Percentiles rank a stretch among this genome's conserved stretches.
Evolutionary conservation across 1,139 yeast genomes (phyloP).

Genomic region (Geotrichum bryndzae): DNA sequence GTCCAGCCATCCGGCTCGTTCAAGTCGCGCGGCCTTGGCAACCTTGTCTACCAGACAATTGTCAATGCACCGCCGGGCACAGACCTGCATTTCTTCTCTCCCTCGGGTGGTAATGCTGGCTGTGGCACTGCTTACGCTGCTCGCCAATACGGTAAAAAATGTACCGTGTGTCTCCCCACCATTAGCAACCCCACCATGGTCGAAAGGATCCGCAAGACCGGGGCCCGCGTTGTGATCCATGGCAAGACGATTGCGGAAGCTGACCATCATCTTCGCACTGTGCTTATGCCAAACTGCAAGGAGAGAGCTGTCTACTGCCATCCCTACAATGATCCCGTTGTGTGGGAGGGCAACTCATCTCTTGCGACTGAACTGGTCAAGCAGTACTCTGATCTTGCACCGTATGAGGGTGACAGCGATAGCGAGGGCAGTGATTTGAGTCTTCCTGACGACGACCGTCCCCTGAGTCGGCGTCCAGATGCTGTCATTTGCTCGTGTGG

Average conservation of each 20-base stretch:
- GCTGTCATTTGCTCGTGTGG: slow-evolving; percentile 68
- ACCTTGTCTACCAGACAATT: slow-evolving; percentile 32
- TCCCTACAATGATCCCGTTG: slow-evolving; percentile 58
- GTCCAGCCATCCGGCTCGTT: slow-evolving; percentile 70
- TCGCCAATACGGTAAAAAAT: slow-evolving; percentile 36
- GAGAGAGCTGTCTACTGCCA: slow-evolving; percentile 51
- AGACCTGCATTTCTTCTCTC: slow-evolving; percentile 49
- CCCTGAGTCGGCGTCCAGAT: slow-evolving; percentile 36
- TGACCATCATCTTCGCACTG: slow-evolving; percentile 45
- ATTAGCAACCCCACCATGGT: slow-evolving; percentile 43
- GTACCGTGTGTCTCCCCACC: slow-evolving; percentile 62
- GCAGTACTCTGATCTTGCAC: slow-evolving; percentile 33
- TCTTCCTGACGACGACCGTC: not conserved
- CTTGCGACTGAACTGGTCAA: slow-evolving; percentile 52
- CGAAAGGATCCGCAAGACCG: slow-evolving; percentile 42
- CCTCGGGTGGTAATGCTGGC: slow-evolving; percentile 82
- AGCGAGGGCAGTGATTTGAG: slow-evolving; percentile 3
- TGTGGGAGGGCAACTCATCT: slow-evolving; percentile 67
- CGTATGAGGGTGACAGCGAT: not conserved
- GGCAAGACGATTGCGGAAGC: slow-evolving; percentile 64
- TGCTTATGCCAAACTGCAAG: slow-evolving; percentile 29
- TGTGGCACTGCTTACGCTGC: slow-evolving; percentile 66
- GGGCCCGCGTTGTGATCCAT: slow-evolving; percentile 50
- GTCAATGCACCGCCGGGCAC: slow-evolving; percentile 20
- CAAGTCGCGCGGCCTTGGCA: slow-evolving; percentile 48